A percentile compares a stretch with the other conserved stretches of the same genome.
phyloP scores from a whole-genome alignment of 2,329 filamentous ascomycete genomes.

The Raffaelea albimanens region DNA sequence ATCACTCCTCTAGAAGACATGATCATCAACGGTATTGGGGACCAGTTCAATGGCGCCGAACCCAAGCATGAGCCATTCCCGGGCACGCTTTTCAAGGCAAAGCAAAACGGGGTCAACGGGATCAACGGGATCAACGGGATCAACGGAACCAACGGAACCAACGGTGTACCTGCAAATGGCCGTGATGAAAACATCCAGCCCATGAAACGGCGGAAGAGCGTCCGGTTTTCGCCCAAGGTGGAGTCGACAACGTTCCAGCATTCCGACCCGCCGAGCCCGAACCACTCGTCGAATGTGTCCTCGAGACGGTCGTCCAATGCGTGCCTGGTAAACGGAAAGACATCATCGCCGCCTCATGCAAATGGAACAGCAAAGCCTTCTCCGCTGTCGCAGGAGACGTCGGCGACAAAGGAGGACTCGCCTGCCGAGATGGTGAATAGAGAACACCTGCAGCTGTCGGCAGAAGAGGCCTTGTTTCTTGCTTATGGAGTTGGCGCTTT shows the following conservation, averaged over 20 bases:
- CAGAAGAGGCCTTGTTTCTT: constrained; percentile 89
- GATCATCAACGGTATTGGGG: background rate
- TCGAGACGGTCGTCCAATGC: background rate
- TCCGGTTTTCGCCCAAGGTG: constrained; percentile 60
- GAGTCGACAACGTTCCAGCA: constrained; percentile 52
- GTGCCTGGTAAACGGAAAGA: background rate
- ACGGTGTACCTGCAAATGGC: background rate
- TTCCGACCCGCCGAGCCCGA: constrained; percentile 41
- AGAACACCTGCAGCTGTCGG: constrained; percentile 86
- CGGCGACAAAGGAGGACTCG: background rate
- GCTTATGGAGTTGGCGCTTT: constrained; percentile 71
- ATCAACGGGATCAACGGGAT: too few species aligned
- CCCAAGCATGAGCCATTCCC: background rate
- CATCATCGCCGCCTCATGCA: constrained; percentile 4
- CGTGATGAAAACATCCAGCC: constrained; percentile 2
- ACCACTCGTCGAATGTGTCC: constrained; percentile 5
- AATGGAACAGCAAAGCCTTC: constrained; percentile 7
- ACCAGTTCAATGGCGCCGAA: background rate
- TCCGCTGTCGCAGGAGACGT: background rate
- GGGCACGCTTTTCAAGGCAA: background rate
- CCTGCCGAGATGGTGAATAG: constrained; percentile 29
- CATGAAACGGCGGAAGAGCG: constrained; percentile 48
- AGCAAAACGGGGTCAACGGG: too few species aligned
- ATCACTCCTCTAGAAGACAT: background rate
- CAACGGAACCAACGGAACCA: background rate